Conservation (phyloP, 2,329 filamentous ascomycete genomes). For the Coniochaeta sp. region DNA sequence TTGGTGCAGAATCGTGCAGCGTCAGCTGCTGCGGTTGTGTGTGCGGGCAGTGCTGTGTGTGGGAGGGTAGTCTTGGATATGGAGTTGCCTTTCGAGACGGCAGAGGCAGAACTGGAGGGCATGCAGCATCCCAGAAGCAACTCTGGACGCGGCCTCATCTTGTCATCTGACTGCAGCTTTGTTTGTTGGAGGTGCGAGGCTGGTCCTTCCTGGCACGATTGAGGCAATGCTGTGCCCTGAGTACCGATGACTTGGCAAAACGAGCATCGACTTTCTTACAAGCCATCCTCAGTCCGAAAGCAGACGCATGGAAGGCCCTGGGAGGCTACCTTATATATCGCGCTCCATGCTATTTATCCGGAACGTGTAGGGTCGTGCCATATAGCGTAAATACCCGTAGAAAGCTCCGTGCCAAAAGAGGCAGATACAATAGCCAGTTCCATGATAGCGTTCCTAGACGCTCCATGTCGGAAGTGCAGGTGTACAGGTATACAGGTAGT, state of each 20-base stretch:
- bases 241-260: not conserved
- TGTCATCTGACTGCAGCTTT: not conserved
- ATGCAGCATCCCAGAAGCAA: not conserved
- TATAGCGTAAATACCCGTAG: not conserved
- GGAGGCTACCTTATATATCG: not conserved
- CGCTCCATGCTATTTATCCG: not conserved
- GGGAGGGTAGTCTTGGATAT: not conserved
- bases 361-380: not conserved
- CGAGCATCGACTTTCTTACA: not conserved
- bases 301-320: not conserved
- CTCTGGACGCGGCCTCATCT: not conserved
- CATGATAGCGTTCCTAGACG: not conserved
- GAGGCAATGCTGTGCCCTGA: not conserved
- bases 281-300: not conserved
- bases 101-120: not conserved
- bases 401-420: not conserved
- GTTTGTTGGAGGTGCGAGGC: not conserved
- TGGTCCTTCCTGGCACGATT: not conserved
- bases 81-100: not conserved
- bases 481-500: too few species aligned
- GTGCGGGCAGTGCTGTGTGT: not conserved
- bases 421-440: not conserved
- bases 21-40: not conserved
- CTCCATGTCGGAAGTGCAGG: not conserved
- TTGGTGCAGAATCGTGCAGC: not conserved